A percentile compares a stretch with the other conserved stretches of the same genome.
Evolutionary conservation across 2,329 filamentous ascomycete genomes (phyloP).

Genomic region (Nigrograna mackinnonii): DNA sequence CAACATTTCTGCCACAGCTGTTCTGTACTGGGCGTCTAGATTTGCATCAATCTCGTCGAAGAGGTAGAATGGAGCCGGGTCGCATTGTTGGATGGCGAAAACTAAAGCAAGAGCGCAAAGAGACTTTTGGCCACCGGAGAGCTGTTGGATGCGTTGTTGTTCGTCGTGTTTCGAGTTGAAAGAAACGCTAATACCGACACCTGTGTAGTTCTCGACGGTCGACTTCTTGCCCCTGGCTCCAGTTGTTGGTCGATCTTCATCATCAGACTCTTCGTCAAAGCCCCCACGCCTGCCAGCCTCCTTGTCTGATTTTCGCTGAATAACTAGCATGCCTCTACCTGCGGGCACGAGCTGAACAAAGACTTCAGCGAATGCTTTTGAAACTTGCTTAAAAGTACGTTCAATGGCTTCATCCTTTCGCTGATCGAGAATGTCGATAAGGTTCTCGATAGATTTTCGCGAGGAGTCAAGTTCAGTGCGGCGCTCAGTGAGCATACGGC

Average conservation of each 20-base stretch:
- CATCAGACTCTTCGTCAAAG: conserved; percentile 57
- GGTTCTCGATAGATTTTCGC: conserved; percentile 84
- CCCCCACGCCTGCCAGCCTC: conserved; percentile 69
- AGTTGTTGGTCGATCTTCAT: conserved; percentile 35
- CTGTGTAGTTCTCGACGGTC: conserved; percentile 90
- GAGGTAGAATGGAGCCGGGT: conserved; percentile 97
- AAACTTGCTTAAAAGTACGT: conserved; percentile 97
- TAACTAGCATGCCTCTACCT: conserved; percentile 87
- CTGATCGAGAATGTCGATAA: conserved; percentile 90
- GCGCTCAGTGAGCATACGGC: conserved; percentile 82
- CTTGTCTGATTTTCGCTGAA: conserved; percentile 85
- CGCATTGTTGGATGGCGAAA: conserved; percentile 97
- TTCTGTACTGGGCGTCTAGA: conserved; percentile 95
- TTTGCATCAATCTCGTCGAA: conserved; percentile 99
- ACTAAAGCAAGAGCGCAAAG: conserved; percentile 96
- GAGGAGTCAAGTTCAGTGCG: conserved; percentile 85
- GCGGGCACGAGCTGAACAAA: conserved; percentile 96
- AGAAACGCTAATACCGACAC: conserved; percentile 94
- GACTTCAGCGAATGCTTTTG: conserved; percentile 86
- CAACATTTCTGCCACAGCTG: conserved; percentile 88
- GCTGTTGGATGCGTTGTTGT: conserved; percentile 95
- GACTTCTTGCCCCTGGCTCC: conserved; percentile 12
- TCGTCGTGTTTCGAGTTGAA: conserved; percentile 99
- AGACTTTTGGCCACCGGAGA: conserved; percentile 97
- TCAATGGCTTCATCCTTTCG: conserved; percentile 98